phyloP scores from a whole-genome alignment of 164 flowering plant genomes.

The Tinospora cordifolia region DNA sequence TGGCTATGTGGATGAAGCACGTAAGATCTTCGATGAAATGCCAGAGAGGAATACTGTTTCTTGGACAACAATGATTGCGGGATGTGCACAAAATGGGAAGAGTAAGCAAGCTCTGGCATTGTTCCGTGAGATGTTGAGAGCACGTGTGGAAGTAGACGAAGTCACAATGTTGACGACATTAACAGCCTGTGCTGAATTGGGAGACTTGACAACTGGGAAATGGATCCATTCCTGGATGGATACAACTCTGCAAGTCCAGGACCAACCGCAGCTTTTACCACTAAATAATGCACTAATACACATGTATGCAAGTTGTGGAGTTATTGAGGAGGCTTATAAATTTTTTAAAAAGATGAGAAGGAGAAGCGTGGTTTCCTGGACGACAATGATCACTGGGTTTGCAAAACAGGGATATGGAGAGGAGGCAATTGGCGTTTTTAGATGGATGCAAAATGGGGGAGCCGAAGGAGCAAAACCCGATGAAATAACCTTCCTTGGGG shows the following conservation, averaged over 20 bases:
- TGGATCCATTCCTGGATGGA: constrained; percentile 42
- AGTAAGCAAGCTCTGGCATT: constrained; percentile 40
- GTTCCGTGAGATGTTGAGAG: constrained; percentile 40
- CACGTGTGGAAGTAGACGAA: constrained; percentile 35
- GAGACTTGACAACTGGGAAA: constrained; percentile 42
- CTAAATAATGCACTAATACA: constrained; percentile 44
- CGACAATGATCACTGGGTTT: constrained; percentile 43
- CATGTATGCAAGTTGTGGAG: constrained; percentile 58
- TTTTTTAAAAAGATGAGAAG: constrained; percentile 33
- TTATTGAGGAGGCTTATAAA: constrained; percentile 30
- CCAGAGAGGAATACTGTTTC: constrained; percentile 58
- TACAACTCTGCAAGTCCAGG: neutral
- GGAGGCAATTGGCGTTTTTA: constrained; percentile 37
- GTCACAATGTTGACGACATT: constrained; percentile 46
- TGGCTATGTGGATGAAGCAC: constrained; percentile 37
- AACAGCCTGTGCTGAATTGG: constrained; percentile 59
- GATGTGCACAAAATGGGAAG: constrained; percentile 37
- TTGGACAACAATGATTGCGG: constrained; percentile 68
- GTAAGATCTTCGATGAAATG: constrained; percentile 44
- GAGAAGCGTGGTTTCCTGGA: constrained; percentile 43
- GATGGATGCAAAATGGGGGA: constrained; percentile 27
- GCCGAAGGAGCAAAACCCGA: constrained; percentile 27
- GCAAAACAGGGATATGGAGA: constrained; percentile 45
- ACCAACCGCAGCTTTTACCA: constrained; percentile 22
- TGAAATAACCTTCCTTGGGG: constrained; percentile 42